Evolutionary conservation across 2,329 filamentous ascomycete genomes (phyloP), one percentile per base, ranked within the genome.

Genomic region (Colletotrichum lindemuthianum): DNA sequence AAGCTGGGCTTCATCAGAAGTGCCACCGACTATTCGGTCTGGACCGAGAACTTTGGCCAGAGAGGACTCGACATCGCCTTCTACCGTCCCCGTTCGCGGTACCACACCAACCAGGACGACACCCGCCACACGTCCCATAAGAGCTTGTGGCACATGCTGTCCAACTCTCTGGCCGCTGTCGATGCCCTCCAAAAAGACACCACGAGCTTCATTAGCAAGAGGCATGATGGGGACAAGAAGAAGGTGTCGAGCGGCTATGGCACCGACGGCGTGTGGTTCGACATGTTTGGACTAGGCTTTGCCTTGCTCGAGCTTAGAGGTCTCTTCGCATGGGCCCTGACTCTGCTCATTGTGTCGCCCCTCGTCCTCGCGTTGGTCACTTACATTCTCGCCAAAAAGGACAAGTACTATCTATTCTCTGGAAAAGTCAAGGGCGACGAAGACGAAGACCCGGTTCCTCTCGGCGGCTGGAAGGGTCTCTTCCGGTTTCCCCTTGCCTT

Each of bases 131-230:
- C 93, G 0, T 91, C 88, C n/a, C 77, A 77, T 63, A 78, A 80
- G 50, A 89, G 86, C 67, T 77, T 98, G 16, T 98, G 94, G 94
- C 94, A 98, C 75, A 98, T 99, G 96, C 83, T 99, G 41, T 96
- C 92, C 41, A 90, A 90, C 12, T 88, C 93, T 6, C 79, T 97
- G 32, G 86, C 89, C 7, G 96, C 94, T 0, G 88, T 92, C 24
- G 84, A 90, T 71, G 83, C 83, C 2, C 82, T 98, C 47, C 90
- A 92, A 0, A 86, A 87, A 12, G 87, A 92, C 69, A 88, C 85
- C 1, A 89, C 87, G 61, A 80, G 85, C 49, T 97, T 96, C 71
- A 85, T 86, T 54, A 87, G 89, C 6, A 77, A 81, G 13, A 76
- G 85, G 43, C 77, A 80, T 9, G 86, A 88, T 57, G 79, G 82